Conservation (phyloP, 768 basidiomycete species). For the Trametes elegans region DNA sequence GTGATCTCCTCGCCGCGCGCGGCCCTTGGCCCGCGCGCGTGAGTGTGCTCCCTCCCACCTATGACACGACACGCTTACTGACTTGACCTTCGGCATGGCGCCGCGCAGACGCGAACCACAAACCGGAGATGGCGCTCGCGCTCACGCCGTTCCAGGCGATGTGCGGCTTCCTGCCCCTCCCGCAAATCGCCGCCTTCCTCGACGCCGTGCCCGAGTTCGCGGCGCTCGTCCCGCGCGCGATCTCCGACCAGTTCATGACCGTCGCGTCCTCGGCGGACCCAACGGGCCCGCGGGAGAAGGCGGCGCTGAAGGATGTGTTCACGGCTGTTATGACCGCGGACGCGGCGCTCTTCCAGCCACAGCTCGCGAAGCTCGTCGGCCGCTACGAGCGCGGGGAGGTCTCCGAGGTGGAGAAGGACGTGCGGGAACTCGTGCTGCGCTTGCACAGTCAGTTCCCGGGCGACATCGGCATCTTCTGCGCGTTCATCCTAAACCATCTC, state of each 20-base stretch:
- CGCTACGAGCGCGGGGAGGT: conserved; percentile 55
- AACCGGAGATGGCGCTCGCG: conserved; percentile 99
- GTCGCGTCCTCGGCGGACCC: conserved; percentile 43
- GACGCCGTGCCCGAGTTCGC: conserved; percentile 71
- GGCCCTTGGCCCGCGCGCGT: too few relatives aligned
- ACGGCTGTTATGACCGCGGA: conserved; percentile 82
- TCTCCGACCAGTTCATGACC: conserved; percentile 50
- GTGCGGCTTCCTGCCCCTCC: conserved; percentile 89
- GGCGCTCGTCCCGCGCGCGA: conserved; percentile 59
- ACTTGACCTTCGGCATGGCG: not conserved
- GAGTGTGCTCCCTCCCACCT: too few relatives aligned
- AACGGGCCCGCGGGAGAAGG: conserved; percentile 49
- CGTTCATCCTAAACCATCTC: conserved; percentile 86
- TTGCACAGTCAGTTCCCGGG: conserved; percentile 79
- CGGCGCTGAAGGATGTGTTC: conserved; percentile 74
- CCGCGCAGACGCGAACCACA: conserved; percentile 91
- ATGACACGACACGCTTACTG: not conserved
- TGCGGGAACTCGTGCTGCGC: conserved; percentile 61
- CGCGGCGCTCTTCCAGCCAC: conserved; percentile 43
- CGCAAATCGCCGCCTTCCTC: conserved; percentile 67
- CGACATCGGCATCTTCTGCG: conserved; percentile 92
- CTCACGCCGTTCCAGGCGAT: conserved; percentile 87
- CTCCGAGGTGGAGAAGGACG: conserved; percentile 40
- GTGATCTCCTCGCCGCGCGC: not conserved
- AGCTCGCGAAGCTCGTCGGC: conserved; percentile 55